Percentiles rank a stretch among this genome's conserved stretches.
phyloP scores from a whole-genome alignment of 192 early-diverging fungal genomes.

The Endogone sp. region DNA sequence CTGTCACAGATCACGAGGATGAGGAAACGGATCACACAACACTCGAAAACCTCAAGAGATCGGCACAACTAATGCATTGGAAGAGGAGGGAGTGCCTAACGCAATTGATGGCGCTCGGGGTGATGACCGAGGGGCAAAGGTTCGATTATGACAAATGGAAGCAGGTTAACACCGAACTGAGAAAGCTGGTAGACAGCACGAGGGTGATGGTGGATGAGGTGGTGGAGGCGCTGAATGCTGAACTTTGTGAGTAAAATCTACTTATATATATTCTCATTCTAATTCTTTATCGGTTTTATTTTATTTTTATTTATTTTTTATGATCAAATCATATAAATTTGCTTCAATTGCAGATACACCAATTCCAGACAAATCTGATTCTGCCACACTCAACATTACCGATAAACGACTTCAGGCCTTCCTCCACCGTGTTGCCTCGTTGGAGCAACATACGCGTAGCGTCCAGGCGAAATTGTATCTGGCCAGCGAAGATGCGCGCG shows the following conservation, averaged over 20 bases:
- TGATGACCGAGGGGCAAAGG: constrained; percentile 23
- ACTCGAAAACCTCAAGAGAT: constrained; percentile 42
- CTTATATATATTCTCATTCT: neutral
- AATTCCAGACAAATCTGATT: constrained; percentile 1
- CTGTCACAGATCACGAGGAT: neutral
- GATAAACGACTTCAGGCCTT: constrained; percentile 36
- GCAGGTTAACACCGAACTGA: constrained; percentile 6
- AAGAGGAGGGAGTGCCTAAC: constrained; percentile 52
- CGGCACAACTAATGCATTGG: constrained; percentile 46
- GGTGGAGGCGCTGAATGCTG: constrained; percentile 32
- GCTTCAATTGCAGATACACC: constrained; percentile 1
- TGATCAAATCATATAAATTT: neutral
- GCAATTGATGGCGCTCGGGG: constrained; percentile 38
- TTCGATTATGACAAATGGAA: constrained; percentile 13
- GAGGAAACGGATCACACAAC: constrained; percentile 23
- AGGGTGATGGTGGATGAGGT: constrained; percentile 34
- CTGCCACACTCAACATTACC: constrained; percentile 2
- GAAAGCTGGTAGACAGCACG: constrained; percentile 5
- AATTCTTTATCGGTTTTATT: neutral
- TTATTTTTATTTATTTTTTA: neutral
- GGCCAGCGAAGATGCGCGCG: constrained; percentile 48
- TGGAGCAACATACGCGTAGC: constrained; percentile 50
- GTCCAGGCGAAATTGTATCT: constrained; percentile 55
- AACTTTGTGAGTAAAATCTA: constrained; percentile 37
- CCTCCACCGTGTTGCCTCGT: constrained; percentile 35